Base-by-base conservation (phyloP, 2,329 filamentous ascomycete species). In the Eutypella sp. region DNA sequence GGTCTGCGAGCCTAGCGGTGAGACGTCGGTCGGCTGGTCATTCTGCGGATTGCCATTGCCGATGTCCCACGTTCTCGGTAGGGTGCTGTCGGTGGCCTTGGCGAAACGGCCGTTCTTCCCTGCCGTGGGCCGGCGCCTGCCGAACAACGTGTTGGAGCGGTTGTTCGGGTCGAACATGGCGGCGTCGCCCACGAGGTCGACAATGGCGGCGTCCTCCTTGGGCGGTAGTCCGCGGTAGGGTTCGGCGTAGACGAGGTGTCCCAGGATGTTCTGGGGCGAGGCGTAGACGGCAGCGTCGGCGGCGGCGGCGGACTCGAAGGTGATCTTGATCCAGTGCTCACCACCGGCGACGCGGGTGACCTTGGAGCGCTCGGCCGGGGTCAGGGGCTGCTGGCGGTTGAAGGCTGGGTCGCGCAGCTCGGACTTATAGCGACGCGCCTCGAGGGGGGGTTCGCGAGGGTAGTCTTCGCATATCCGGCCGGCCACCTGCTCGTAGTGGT, bases 401-500 rank as follows among this genome's bases (percentile, higher is more conserved):
- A 85, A 79, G 9, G 86, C 82, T 42, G 86, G 81, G 57, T 89
- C 84, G 51, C 85, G 79, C 50, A 88, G 79, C 54, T 91, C 81
- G 1, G 84, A 79, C 61, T 87, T 86, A 71, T 86, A 92, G 47
- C 85, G 77, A 47, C 78, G 75, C 60, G 81, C 79, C 51, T 83
- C 77, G 46, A 81, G 75, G 3, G 88, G 87, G n/a, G 92, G 85
- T 52, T 87, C 84, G 51, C 92, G 84, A 8, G 90, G 82, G 67
- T 97, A 97, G 68, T 96, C 91, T 69, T 97, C 92, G 67, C 91
- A 91, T 62, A 96, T 89, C 51, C 81, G 72, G 22, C 91, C 91
- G 6, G 88, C 92, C 36, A 95, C 82, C 49, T 84, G 80, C 71
- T 96, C 92, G 69, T 87, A 97, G 68, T 89, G 88, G 55, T 87